Evolutionary conservation across 257 asterid genomes (phyloP).

Genomic region (Apocynum venetum): DNA sequence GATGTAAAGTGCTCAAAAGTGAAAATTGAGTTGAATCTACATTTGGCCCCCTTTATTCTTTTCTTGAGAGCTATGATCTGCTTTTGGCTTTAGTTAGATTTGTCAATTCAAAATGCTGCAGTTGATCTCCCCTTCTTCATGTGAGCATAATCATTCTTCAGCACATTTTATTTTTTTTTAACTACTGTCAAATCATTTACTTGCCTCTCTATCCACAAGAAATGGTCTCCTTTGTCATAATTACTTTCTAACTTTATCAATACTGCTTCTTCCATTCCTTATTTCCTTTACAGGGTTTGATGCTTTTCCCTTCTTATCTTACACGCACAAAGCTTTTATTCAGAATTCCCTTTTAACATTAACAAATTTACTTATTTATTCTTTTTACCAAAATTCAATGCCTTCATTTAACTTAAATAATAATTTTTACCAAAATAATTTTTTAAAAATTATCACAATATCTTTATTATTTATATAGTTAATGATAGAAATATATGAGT

Average conservation of each 20-base stretch:
- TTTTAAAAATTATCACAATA: too few relatives aligned
- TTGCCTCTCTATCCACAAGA: constrained; percentile 8
- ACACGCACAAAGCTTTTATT: too few relatives aligned
- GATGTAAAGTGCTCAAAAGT: constrained; percentile 1
- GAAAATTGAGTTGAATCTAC: background rate
- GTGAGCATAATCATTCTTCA: constrained; percentile 25
- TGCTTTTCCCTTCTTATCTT: too few relatives aligned
- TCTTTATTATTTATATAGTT: too few relatives aligned
- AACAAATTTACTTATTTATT: too few relatives aligned
- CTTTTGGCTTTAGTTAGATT: constrained; percentile 6
- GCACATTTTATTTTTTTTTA: background rate
- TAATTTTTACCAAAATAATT: too few relatives aligned
- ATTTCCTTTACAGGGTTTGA: too few relatives aligned
- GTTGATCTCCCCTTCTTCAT: constrained; percentile 8
- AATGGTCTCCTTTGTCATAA: background rate
- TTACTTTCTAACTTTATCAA: constrained; percentile 6
- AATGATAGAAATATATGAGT: too few relatives aligned
- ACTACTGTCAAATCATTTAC: background rate
- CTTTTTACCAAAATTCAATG: too few relatives aligned
- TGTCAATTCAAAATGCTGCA: background rate
- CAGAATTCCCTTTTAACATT: too few relatives aligned
- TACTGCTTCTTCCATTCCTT: background rate
- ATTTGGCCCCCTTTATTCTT: constrained; percentile 8
- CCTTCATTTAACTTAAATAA: too few relatives aligned
- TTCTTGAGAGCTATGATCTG: constrained; percentile 12